phyloP scores from a whole-genome alignment of 345 rosid genomes.

The Noccaea caerulescens region DNA sequence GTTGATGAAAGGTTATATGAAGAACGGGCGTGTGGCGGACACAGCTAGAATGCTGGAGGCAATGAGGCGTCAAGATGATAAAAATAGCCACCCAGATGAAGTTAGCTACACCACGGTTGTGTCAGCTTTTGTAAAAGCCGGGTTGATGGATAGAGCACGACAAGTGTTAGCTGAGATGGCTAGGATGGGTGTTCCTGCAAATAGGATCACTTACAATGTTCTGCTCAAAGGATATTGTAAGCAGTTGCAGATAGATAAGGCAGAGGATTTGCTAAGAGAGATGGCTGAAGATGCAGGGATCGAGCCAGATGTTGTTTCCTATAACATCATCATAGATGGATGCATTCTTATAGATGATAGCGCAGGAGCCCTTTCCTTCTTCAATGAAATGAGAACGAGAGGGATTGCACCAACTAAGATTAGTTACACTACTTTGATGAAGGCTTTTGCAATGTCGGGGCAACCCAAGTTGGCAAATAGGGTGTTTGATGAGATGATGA shows the following conservation, averaged over 20 bases:
- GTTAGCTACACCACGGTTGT: conserved; percentile 89
- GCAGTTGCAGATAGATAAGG: conserved; percentile 72
- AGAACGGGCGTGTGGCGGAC: conserved; percentile 68
- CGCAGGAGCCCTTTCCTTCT: conserved; percentile 77
- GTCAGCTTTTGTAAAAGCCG: conserved; percentile 80
- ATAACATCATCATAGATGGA: conserved; percentile 86
- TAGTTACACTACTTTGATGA: conserved; percentile 96
- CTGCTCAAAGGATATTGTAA: conserved; percentile 91
- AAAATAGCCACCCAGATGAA: conserved; percentile 78
- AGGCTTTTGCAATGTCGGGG: conserved; percentile 84
- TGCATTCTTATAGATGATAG: conserved; percentile 85
- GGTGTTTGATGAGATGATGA: conserved; percentile 88
- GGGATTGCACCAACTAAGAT: conserved; percentile 86
- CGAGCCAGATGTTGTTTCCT: conserved; percentile 89
- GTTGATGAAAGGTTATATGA: conserved; percentile 97
- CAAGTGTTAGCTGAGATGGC: conserved; percentile 86
- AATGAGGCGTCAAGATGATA: conserved; percentile 72
- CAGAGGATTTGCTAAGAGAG: conserved; percentile 72
- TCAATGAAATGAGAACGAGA: conserved; percentile 81
- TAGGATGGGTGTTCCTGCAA: conserved; percentile 78
- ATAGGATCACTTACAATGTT: conserved; percentile 82
- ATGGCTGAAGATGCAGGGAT: conserved; percentile 64
- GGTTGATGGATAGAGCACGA: conserved; percentile 80
- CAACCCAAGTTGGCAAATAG: conserved; percentile 88
- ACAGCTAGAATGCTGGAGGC: conserved; percentile 87